Evolutionary conservation across 176 grass and related monocot genomes (phyloP).

Genomic region (Triticum timopheevii): DNA sequence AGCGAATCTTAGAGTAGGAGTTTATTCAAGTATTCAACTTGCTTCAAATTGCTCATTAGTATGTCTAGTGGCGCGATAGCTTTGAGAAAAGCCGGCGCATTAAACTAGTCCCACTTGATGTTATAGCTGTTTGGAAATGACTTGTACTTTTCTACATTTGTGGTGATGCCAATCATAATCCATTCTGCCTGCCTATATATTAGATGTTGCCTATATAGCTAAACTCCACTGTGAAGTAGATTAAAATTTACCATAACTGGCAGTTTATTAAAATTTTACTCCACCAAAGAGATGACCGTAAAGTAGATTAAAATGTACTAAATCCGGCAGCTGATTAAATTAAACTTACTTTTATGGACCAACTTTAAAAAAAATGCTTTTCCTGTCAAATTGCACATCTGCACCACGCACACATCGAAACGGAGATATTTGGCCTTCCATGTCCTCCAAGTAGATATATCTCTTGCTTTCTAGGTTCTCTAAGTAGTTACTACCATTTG

Average conservation of each 20-base stretch:
- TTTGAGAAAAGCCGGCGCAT: not conserved
- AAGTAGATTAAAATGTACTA: not conserved
- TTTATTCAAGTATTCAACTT: conserved; percentile 28
- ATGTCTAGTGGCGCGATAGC: not conserved
- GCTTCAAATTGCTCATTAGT: conserved; percentile 7
- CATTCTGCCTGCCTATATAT: conserved; percentile 36
- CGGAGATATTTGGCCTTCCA: conserved; percentile 19
- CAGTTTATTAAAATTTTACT: not conserved
- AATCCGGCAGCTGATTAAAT: not conserved
- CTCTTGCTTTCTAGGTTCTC: conserved; percentile 36
- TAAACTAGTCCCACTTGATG: conserved; percentile 39
- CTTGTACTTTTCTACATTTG: conserved; percentile 16
- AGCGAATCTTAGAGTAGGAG: not conserved
- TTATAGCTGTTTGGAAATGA: conserved; percentile 22
- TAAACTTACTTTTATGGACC: not conserved
- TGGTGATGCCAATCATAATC: conserved; percentile 29
- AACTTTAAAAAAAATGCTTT: not conserved
- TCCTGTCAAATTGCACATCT: not conserved
- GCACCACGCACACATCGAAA: not conserved
- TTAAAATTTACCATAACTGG: conserved; percentile 14
- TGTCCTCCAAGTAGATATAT: conserved; percentile 22
- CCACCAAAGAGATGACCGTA: not conserved
- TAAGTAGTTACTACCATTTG: conserved; percentile 46
- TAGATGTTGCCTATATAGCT: conserved; percentile 9
- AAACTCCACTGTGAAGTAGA: not conserved